Base-by-base conservation (phyloP, 192 early-diverging fungal genomes). In the Thamnidium elegans region DNA sequence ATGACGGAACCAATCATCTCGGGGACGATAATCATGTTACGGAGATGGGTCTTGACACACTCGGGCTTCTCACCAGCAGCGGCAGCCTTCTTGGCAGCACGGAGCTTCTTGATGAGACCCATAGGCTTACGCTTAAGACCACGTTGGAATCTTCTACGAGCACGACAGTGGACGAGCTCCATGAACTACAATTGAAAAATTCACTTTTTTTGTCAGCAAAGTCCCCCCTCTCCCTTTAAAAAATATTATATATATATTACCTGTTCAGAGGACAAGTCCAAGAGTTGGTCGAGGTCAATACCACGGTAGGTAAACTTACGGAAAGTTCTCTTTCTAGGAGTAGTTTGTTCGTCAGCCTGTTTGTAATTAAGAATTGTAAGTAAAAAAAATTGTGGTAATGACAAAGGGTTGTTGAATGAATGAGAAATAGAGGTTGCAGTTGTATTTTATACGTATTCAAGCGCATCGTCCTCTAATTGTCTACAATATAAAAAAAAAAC, bases 31-130 rank as follows among this genome's bases (percentile, higher is more conserved):
- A 98, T 94, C 96, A 98, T 98, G 90, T 95, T 89, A 79, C 96
- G 92, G 67, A 98, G 87, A 83, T 98, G 96, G 73, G 96, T 98
- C 90, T 98, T 98, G 85, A 98, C 96, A 51, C 80, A 78, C 53
- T 82, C 92, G 68, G 96, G 95, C 91, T 98, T 98, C 87, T 98
- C 96, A 80, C 82, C 77, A 66, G 83, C 76, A 50, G 81, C 79
- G 43, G 92, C 89, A 59, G 91, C 86, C 91, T 97, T 92, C 92
- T 96, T 97, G 72, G 96, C 93, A 79, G 91, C 85, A 71, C 96
- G 93, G 76, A 98, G 91, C 91, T 98, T 98, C 92, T 98, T 98
- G 89, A 98, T 98, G 63, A 98, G 81, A 58, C 92, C 91, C 95
- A 98, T 97, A 62, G 95, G 94, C 92, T 97, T 97, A 79, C 94